Base-by-base conservation (phyloP, 768 basidiomycete genomes). In the Gymnopilus dilepis region DNA sequence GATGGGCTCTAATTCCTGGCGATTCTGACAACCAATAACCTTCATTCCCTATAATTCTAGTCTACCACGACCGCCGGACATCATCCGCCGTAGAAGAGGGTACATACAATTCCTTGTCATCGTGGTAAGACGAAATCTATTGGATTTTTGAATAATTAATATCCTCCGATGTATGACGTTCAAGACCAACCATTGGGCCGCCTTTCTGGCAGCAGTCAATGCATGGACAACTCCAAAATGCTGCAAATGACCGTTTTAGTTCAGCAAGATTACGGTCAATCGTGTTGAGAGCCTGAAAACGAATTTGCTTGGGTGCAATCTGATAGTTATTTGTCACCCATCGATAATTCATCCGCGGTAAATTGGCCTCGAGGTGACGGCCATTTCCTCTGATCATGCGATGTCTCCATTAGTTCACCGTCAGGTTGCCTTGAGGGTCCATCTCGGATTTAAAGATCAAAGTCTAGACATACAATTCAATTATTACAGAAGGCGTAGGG, bases 131-230 rank as follows among this genome's bases (percentile, higher is more conserved):
- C 12, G 22, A 22, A 6, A 11, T 22, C 34, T n/a, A 24, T 26
- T 21, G 52, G 28, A 8, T 53, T 38, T 53, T 53, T 34, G 37
- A 24, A 34, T 54, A 54, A 54, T 54, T 37, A 54, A 54, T 54
- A 34, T 22, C 40, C 40, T 40, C 19, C n/a, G 15, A 37, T 54
- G 40, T 24, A 53, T 26, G 21, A 54, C 12, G 24, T 15, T 6
- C 19, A 37, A 24, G 26, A 40, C 11, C 34, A 19, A 26, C 21
- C 37, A 26, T 37, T 38, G 24, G 1, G 3, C 22, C 31, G 19
- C 34, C 34, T 54, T 13, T 19, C 13, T 53, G 51, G 38, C 33
- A 40, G 37, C 52, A 40, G 34, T 15, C 15, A 40, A 54, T n/a
- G 37, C 22, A n/a, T 38, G 30, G 17, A 52, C n/a, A 37, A 11